These are phyloP conservation scores for Clathrus columnatus DNA, from an alignment of 768 basidiomycete genomes.

Conservation along the genomic window DNA sequence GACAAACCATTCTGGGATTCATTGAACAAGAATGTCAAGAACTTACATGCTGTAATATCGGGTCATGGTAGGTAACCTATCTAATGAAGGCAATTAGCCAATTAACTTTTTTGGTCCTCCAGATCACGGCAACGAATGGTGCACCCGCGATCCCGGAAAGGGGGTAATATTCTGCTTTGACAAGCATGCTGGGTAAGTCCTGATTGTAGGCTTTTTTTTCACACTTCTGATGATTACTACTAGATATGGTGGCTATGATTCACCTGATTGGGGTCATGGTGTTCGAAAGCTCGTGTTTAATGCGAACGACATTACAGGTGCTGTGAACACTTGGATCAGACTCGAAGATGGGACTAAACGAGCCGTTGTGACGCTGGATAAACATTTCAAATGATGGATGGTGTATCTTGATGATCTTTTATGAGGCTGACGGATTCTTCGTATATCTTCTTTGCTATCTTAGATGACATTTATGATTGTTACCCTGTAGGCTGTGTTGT, in stretches of 20 bases:
- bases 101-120: not conserved
- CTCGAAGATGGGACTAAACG: constrained; percentile 50
- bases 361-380: constrained; percentile 40
- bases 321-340: constrained; percentile 57
- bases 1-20: constrained; percentile 58
- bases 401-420: no score
- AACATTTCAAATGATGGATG: not conserved
- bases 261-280: constrained; percentile 50
- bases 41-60: constrained; percentile 58
- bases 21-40: constrained; percentile 48
- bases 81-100: no score
- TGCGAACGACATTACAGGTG: constrained; percentile 35
- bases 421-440: no score
- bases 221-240: not conserved
- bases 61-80: constrained; percentile 60
- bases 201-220: not conserved
- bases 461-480: no score
- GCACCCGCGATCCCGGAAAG: constrained; percentile 53
- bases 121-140: constrained; percentile 82
- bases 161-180: constrained; percentile 66
- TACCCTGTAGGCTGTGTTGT: no score
- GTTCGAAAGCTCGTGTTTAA: constrained; percentile 55
- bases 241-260: constrained; percentile 60
- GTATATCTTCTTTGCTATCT: no score
- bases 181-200: constrained; percentile 61